A percentile compares a stretch with the other conserved stretches of the same genome.
These are phyloP conservation scores for Solanum paucissectum DNA, from an alignment of 257 asterid genomes.

Conservation along the genomic window DNA sequence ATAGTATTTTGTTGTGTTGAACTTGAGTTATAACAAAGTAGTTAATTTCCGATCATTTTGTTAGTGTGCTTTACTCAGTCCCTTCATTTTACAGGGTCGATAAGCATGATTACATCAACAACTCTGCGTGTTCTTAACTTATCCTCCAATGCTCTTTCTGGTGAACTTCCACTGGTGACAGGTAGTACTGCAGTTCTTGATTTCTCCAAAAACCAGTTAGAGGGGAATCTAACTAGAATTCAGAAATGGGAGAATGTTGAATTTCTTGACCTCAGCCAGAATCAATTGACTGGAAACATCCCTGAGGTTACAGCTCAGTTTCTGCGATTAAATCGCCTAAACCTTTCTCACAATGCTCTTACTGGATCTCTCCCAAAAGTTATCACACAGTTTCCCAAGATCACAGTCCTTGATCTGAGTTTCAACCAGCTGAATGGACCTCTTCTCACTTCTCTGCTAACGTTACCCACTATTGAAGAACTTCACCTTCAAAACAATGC, in stretches of 20 bases:
- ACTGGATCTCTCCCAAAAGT: constrained; percentile 64
- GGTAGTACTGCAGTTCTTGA: constrained; percentile 74
- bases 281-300: constrained; percentile 55
- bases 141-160: constrained; percentile 72
- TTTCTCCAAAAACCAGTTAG: constrained; percentile 62
- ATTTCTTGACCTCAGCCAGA: constrained; percentile 77
- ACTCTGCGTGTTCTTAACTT: constrained; percentile 59
- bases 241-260: constrained; percentile 85
- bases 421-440: constrained; percentile 74
- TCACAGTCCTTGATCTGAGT: constrained; percentile 70
- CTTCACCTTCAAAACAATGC: constrained; percentile 65
- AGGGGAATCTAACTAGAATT: constrained; percentile 55
- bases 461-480: constrained; percentile 56
- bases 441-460: constrained; percentile 43
- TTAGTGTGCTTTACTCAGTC: not conserved
- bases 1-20: not conserved
- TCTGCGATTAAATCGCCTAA: constrained; percentile 64
- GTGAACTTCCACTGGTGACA: constrained; percentile 74
- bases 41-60: not conserved
- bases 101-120: constrained; percentile 78
- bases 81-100: constrained; percentile 39
- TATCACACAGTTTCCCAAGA: constrained; percentile 56
- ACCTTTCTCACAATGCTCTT: constrained; percentile 61
- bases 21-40: not conserved
- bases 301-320: constrained; percentile 83